Conservation (phyloP, 768 basidiomycete species). For the Amanita pseudoporphyria region DNA sequence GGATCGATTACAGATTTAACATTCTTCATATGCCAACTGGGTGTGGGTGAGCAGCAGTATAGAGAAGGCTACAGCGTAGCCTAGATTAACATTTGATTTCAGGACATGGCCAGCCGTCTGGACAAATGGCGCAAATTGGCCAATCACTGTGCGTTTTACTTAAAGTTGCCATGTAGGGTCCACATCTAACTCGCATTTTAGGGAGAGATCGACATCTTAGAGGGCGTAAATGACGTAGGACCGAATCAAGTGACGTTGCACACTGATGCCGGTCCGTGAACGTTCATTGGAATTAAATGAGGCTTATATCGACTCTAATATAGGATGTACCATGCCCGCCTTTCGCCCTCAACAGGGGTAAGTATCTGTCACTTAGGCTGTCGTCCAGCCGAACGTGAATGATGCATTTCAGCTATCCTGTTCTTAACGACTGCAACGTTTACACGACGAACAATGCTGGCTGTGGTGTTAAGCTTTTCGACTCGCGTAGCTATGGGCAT, state of each 20-base stretch:
- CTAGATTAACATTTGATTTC: neutral
- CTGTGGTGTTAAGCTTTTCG: conserved; percentile 39
- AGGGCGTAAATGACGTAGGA: conserved; percentile 47
- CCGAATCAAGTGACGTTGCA: conserved; percentile 49
- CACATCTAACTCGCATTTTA: conserved; percentile 8
- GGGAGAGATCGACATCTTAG: conserved; percentile 46
- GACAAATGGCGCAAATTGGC: conserved; percentile 47
- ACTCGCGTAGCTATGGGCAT: conserved; percentile 43
- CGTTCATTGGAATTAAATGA: neutral
- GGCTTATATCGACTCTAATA: neutral
- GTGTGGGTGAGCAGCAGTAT: conserved; percentile 30
- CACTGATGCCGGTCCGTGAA: conserved; percentile 33
- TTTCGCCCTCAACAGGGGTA: conserved; percentile 39
- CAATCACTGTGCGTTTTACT: conserved; percentile 21
- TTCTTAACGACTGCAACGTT: conserved; percentile 38
- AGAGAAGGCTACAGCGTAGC: neutral
- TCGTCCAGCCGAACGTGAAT: neutral
- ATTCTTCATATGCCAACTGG: conserved; percentile 53
- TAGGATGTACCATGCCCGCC: conserved; percentile 46
- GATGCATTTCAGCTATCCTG: conserved; percentile 20
- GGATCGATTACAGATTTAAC: conserved; percentile 27
- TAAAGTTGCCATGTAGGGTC: neutral
- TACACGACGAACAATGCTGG: conserved; percentile 41
- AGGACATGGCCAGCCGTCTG: conserved; percentile 48
- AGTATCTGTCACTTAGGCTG: conserved; percentile 8